Conservation (phyloP, 2,329 filamentous ascomycete genomes). For the Botrytis aclada region DNA sequence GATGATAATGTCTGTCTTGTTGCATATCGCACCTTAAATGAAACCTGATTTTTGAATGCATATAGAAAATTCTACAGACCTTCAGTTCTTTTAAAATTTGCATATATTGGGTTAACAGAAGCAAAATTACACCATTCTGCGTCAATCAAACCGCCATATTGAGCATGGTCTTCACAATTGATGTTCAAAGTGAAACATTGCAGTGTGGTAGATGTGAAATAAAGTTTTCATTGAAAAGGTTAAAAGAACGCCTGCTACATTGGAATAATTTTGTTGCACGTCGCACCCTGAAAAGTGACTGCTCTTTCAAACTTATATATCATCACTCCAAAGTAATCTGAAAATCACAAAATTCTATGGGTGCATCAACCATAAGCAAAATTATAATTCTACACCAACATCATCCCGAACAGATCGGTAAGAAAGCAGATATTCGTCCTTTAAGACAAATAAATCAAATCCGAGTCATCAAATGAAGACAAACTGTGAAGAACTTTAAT, state of each 20-base stretch:
- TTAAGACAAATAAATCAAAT: background rate
- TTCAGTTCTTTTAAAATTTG: background rate
- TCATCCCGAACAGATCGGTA: background rate
- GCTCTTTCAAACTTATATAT: background rate
- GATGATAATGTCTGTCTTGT: background rate
- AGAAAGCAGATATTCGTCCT: background rate
- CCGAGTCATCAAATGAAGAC: background rate
- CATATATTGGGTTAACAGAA: background rate
- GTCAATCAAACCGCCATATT: no score
- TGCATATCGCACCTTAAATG: background rate
- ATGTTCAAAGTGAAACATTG: background rate
- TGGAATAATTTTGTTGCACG: background rate
- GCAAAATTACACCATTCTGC: background rate
- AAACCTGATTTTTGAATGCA: no score
- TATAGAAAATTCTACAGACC: background rate
- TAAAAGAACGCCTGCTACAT: background rate
- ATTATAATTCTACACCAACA: no score
- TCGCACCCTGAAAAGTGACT: background rate
- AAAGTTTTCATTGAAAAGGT: background rate
- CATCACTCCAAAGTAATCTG: rapidly evolving
- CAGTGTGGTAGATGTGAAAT: background rate
- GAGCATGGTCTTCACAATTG: background rate
- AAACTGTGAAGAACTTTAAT: background rate
- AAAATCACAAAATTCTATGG: no score
- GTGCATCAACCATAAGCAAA: background rate